Evolutionary conservation across 257 asterid genomes (phyloP), one percentile per base, ranked within the genome.

Genomic region (Solanum boliviense): DNA sequence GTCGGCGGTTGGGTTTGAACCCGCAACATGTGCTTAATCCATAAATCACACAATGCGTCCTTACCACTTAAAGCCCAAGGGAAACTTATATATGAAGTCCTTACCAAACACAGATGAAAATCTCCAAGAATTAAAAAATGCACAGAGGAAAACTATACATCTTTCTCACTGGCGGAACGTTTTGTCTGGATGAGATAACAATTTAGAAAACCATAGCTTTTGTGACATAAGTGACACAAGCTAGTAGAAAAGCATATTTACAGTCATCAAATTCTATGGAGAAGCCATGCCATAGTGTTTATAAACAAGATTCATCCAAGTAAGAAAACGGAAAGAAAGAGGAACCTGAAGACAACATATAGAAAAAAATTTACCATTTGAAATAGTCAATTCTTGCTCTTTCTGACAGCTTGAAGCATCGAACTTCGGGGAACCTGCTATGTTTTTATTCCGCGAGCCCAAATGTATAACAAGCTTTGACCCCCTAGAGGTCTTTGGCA

Each of bases 391-490:
- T 67, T 91, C 93, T 87, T 91, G 93, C 29, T 93, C 96, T 88
- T 88, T 94, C 87, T 90, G 93, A 74, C 87, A 88, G 89, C 93
- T 91, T 89, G 96, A 93, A 88, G 92, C 91, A 86, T 96, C 98
- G 70, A 96, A 89, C 90, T 87, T 92, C 0, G 94, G 94, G 87
- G 98, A 93, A 88, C 90, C 91, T 70, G 92, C 87, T 32, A 89
- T 41, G 76, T 90, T 94, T 92, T 91, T 93, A 89, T 90, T 94
- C 79, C 99, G 91, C 16, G 92, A 92, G 73, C 99, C 98, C 95
- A 96, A 88, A 93, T 94, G 99, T 89, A 97, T 96, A 87, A 97
- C 99, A 68, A 97, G 96, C 95, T 95, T 96, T 23, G 98, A 92
- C 79, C 98, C 98, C 87, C 90, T 95, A 41, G 93, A 87, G 87